A percentile compares a stretch with the other conserved stretches of the same genome.
Conservation (phyloP, 1,139 yeast genomes). For the Yamadazyma spencermartinsiae region DNA sequence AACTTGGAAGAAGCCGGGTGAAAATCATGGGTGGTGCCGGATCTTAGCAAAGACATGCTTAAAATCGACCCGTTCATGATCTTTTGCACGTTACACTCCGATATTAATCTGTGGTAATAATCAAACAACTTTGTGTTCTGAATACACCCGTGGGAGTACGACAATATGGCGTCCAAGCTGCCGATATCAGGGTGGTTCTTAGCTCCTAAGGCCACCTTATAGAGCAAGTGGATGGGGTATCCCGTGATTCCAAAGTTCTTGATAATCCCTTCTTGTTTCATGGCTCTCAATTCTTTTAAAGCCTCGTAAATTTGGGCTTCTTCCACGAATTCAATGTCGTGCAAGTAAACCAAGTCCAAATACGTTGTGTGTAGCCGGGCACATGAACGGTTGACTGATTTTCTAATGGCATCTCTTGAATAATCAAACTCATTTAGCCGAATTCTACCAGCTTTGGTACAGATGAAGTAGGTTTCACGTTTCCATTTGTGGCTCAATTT, state of each 20-base stretch:
- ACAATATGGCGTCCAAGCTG: slow-evolving; percentile 69
- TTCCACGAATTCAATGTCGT: slow-evolving; percentile 82
- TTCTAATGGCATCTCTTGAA: slow-evolving; percentile 55
- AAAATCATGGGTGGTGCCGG: slow-evolving; percentile 66
- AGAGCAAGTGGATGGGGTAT: slow-evolving; percentile 74
- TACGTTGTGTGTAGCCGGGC: slow-evolving; percentile 63
- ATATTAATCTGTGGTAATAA: slow-evolving; percentile 49
- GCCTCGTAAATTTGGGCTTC: slow-evolving; percentile 61
- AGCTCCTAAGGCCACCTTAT: slow-evolving; percentile 45
- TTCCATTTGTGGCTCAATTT: slow-evolving; percentile 42
- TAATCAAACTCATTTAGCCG: slow-evolving; percentile 73
- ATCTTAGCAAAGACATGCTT: slow-evolving; percentile 81
- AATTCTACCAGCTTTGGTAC: slow-evolving; percentile 87
- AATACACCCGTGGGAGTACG: slow-evolving; percentile 80
- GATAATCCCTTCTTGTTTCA: slow-evolving; percentile 67
- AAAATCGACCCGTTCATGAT: slow-evolving; percentile 81
- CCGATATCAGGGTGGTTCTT: slow-evolving; percentile 36
- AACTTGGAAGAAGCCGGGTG: slow-evolving; percentile 79
- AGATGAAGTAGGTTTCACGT: slow-evolving; percentile 66
- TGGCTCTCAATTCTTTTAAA: slow-evolving; percentile 51
- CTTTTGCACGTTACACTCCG: slow-evolving; percentile 54
- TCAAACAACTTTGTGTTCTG: slow-evolving; percentile 66
- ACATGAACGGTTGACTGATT: slow-evolving; percentile 66
- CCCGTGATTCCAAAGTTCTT: slow-evolving; percentile 80
- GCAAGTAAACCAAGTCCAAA: slow-evolving; percentile 80